Evolutionary conservation across 2,329 filamentous ascomycete species (phyloP).

Genomic region (Calcarisporium arbuscula): DNA sequence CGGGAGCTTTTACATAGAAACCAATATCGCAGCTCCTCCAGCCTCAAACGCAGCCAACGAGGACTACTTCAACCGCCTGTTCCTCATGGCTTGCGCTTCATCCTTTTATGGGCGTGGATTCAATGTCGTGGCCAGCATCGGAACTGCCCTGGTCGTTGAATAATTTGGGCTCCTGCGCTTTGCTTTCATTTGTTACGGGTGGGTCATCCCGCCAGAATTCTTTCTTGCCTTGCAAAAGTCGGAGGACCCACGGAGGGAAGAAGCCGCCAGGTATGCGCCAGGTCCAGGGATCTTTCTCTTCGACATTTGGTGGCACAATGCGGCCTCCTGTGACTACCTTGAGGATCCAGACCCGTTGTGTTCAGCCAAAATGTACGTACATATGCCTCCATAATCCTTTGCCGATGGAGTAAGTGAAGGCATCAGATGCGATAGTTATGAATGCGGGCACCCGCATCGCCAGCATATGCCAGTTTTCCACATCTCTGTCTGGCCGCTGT

Average conservation of each 20-base stretch:
- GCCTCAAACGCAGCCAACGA: neutral
- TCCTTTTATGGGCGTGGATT: constrained; percentile 5
- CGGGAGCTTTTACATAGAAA: neutral
- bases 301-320: constrained; percentile 67
- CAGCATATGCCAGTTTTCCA: constrained; percentile 90
- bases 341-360: constrained; percentile 59
- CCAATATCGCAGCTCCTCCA: neutral
- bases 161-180: constrained; percentile 10
- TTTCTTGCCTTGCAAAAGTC: constrained; percentile 60
- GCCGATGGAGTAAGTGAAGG: constrained; percentile 83
- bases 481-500: constrained; percentile 70
- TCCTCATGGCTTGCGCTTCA: neutral
- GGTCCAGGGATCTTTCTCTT: constrained; percentile 74
- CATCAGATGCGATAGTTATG: constrained; percentile 78
- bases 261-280: constrained; percentile 70
- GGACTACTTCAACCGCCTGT: neutral
- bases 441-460: constrained; percentile 81
- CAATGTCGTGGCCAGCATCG: constrained; percentile 11
- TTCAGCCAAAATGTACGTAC: too few species aligned
- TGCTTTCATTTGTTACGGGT: constrained; percentile 9
- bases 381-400: too few species aligned
- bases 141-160: too few species aligned
- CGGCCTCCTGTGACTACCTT: constrained; percentile 61
- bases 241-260: constrained; percentile 65
- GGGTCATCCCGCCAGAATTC: constrained; percentile 58